Conservation (phyloP, 1,284 basidiomycete species). For the Heterobasidion occidentale region DNA sequence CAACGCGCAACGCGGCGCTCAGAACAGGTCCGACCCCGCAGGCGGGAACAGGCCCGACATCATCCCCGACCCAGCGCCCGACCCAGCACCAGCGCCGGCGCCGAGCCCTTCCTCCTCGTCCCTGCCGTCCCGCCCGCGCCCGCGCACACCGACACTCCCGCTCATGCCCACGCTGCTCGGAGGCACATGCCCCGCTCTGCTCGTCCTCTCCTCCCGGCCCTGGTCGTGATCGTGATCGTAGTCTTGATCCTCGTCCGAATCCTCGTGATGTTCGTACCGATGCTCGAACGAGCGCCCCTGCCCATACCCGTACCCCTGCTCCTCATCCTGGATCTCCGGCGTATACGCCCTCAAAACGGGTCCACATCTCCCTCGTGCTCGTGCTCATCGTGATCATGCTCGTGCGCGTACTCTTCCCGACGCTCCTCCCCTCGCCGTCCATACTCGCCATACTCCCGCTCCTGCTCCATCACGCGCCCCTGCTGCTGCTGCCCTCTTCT, state of each 20-base stretch:
- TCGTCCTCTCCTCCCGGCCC: not conserved
- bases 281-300: not conserved
- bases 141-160: not conserved
- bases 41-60: constrained; percentile 40
- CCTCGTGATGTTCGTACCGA: not conserved
- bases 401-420: constrained; percentile 14
- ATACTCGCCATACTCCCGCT: not conserved
- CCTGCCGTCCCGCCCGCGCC: constrained; percentile 20
- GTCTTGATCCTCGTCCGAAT: not conserved
- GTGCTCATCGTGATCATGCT: not conserved
- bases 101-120: constrained; percentile 27
- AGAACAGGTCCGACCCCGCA: constrained; percentile 43
- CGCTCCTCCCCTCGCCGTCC: constrained; percentile 3
- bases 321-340: constrained; percentile 7
- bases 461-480: not conserved
- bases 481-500: constrained; percentile 21
- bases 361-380: constrained; percentile 4
- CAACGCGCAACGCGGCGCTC: constrained; percentile 9
- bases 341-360: constrained; percentile 8
- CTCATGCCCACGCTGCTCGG: constrained; percentile 3
- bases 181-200: not conserved
- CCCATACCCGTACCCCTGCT: not conserved
- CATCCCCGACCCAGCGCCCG: constrained; percentile 12
- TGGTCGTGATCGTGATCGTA: not conserved
- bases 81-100: not conserved